Evolutionary conservation across 2,329 filamentous ascomycete species (phyloP), one percentile per base, ranked within the genome.

Genomic region (Pyrenophora seminiperda): DNA sequence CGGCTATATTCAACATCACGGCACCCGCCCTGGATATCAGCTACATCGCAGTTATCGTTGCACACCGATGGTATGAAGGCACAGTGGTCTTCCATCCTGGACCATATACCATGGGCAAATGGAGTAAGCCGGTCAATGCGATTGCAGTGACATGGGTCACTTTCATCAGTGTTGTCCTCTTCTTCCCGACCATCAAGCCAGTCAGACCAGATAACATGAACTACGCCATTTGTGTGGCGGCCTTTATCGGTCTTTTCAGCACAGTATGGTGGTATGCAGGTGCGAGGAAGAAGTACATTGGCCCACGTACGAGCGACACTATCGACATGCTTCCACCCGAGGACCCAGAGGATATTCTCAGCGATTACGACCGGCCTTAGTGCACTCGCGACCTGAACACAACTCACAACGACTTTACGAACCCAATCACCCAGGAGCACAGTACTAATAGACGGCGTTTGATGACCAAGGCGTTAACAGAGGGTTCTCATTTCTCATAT

Each of bases 141-240:
- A 68, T 84, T 10, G 81, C 83, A 1, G 77, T 84, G n/a, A 67
- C 72, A 3, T 87, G 84, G 84, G 83, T 86, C 3, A 56, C 79
- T 19, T 84, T 86, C 61, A 86, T 87, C 56, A 85, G 81, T 58
- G 74, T 81, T 7, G 78, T 86, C n/a, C 71, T 87, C 14, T 83
- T 78, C 66, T 78, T 78, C 70, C 77, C 76, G 3, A 71, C 75
- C 1, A 59, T 68, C n/a, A 72, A 70, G 27, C 76, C 76, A 1
- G 73, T 79, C 13, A 76, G 71, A 3, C 58, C 71, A 1, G 65
- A 66, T 32, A 78, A 78, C 55, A 79, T 79, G 76, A 79, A 79
- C 53, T 78, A 78, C 60, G 76, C 76, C 5, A 72, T 78, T 22
- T 76, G 73, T 15, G 76, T 79, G 2, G 76, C 74, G 0, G 75